Conservation (phyloP, 441 rosid species). For the Gossypium davidsonii region DNA sequence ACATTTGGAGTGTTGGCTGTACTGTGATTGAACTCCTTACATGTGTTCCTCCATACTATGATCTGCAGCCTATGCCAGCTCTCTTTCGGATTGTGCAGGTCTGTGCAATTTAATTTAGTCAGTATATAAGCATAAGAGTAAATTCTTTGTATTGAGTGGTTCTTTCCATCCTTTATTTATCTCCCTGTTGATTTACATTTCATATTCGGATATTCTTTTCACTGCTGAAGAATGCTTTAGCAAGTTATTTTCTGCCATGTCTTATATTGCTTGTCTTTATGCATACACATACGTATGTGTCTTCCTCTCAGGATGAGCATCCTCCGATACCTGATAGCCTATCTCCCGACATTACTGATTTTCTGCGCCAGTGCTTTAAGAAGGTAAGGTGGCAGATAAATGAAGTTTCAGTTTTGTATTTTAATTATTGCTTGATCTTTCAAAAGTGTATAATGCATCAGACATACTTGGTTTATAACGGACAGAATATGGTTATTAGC, state of each 20-base stretch:
- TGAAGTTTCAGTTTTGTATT: conserved; percentile 10
- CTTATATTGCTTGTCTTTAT: background rate
- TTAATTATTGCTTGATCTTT: background rate
- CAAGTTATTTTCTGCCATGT: background rate
- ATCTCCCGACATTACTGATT: conserved; percentile 92
- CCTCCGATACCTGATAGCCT: conserved; percentile 98
- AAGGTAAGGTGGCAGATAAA: conserved; percentile 47
- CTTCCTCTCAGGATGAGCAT: conserved; percentile 62
- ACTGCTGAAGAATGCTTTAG: conserved; percentile 11
- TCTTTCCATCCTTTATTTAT: background rate
- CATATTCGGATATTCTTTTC: conserved; percentile 4
- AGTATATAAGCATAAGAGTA: conserved; percentile 5
- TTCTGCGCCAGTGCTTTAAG: conserved; percentile 88
- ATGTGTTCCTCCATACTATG: conserved; percentile 96
- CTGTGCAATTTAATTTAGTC: background rate
- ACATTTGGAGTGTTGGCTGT: conserved; percentile 99
- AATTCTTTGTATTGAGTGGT: conserved; percentile 16
- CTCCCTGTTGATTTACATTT: background rate
- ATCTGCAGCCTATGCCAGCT: conserved; percentile 99
- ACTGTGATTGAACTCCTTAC: conserved; percentile 96
- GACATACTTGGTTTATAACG: background rate
- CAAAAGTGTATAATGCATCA: background rate
- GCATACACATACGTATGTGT: background rate
- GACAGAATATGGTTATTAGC: background rate
- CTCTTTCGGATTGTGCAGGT: conserved; percentile 99